Percentiles rank a stretch among this genome's conserved stretches.
phyloP scores from a whole-genome alignment of 225 moss, liverwort and hornwort species.

The Marchantia paleacea region DNA sequence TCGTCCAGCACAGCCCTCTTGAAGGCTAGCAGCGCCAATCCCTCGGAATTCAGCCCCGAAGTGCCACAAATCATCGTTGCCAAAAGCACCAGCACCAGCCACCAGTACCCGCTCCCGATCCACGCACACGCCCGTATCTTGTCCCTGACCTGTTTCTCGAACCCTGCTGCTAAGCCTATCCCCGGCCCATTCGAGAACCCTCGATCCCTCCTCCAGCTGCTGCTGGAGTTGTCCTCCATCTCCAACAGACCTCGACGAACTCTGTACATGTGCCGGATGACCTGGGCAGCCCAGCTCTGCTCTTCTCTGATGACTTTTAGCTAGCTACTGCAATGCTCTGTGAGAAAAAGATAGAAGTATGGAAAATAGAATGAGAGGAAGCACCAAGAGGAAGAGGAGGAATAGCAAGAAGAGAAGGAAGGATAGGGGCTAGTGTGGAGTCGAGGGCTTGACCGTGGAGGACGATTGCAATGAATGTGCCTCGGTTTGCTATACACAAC shows the following conservation, averaged over 20 bases:
- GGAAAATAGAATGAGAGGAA: background rate
- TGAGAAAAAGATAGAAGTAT: background rate
- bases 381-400: too few relatives aligned
- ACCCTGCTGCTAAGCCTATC: too few relatives aligned
- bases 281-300: too few relatives aligned
- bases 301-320: background rate
- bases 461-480: background rate
- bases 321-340: background rate
- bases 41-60: conserved; percentile 29
- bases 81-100: background rate
- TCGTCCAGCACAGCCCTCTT: conserved; percentile 21
- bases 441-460: background rate
- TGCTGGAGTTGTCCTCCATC: background rate
- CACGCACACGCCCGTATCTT: background rate
- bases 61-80: background rate
- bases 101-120: background rate
- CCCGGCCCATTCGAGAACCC: background rate
- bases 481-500: background rate
- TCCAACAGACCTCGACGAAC: background rate
- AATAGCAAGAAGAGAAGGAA: background rate
- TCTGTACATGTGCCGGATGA: background rate
- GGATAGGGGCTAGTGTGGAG: background rate
- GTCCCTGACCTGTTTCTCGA: background rate
- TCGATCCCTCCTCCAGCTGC: background rate
- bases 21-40: conserved; percentile 25